phyloP scores from a whole-genome alignment of 2,329 filamentous ascomycete genomes.

The Colletotrichum lupini region DNA sequence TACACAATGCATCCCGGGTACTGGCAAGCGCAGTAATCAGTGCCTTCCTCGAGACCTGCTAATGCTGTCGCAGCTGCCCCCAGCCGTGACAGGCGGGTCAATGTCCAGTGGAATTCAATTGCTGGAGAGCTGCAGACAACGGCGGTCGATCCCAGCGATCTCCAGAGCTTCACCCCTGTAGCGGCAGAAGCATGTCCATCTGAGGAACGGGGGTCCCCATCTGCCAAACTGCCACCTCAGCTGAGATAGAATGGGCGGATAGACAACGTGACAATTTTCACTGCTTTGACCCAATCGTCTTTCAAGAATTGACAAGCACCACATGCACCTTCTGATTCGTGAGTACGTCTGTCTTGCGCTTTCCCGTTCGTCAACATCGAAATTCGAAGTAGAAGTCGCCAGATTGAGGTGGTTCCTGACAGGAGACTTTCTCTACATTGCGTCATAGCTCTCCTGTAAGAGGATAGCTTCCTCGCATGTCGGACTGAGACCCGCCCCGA shows the following conservation, averaged over 20 bases:
- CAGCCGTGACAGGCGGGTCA: conserved; percentile 20
- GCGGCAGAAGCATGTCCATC: conserved; percentile 16
- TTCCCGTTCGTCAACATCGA: too few species aligned
- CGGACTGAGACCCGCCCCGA: conserved; percentile 33
- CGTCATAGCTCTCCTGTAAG: conserved; percentile 26
- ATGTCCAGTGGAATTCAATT: neutral
- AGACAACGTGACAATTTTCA: neutral
- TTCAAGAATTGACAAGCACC: neutral
- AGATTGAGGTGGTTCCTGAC: neutral
- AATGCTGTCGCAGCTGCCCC: neutral
- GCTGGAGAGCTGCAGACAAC: conserved; percentile 21
- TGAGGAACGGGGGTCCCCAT: conserved; percentile 16
- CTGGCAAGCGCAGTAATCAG: neutral
- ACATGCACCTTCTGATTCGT: neutral
- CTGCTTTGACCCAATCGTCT: neutral
- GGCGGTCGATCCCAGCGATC: conserved; percentile 25
- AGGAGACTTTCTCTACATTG: conserved; percentile 13
- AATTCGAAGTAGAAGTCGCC: neutral
- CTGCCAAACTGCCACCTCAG: neutral
- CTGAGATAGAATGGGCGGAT: neutral
- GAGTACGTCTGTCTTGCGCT: neutral
- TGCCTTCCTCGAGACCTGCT: neutral
- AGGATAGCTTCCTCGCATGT: conserved; percentile 29
- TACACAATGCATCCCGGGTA: too few species aligned
- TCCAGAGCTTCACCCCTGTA: conserved; percentile 34